These are phyloP conservation scores for Brettanomyces nanus DNA, from an alignment of 805 yeast species.

Conservation along the genomic window DNA sequence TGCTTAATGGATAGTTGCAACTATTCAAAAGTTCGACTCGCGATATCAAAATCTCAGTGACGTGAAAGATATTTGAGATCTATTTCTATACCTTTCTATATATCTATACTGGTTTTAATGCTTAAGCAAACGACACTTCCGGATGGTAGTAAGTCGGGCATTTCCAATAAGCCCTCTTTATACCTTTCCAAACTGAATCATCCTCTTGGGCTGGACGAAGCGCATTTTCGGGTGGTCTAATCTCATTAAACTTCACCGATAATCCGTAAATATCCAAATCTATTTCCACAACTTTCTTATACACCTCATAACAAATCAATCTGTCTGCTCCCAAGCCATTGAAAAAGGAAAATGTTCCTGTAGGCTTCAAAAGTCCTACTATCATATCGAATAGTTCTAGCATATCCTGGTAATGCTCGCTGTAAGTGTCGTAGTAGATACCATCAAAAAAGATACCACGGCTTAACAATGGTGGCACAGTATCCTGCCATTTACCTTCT, in stretches of 20 bases:
- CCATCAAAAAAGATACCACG: slow-evolving; percentile 77
- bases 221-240: slow-evolving; percentile 38
- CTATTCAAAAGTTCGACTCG: too few relatives aligned
- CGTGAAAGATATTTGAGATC: too few relatives aligned
- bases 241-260: slow-evolving; percentile 43
- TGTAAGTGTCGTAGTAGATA: slow-evolving; percentile 87
- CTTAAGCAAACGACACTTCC: slow-evolving; percentile 37
- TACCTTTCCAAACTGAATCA: slow-evolving; percentile 49
- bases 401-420: slow-evolving; percentile 89
- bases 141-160: slow-evolving; percentile 66
- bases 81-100: too few relatives aligned
- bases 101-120: too few relatives aligned
- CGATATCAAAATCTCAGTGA: too few relatives aligned
- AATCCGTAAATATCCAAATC: slow-evolving; percentile 79
- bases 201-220: slow-evolving; percentile 27
- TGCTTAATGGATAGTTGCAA: too few relatives aligned
- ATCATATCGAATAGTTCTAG: slow-evolving; percentile 62
- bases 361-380: slow-evolving; percentile 75
- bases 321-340: slow-evolving; percentile 86
- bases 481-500: slow-evolving; percentile 92
- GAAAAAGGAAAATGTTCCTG: slow-evolving; percentile 83
- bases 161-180: slow-evolving; percentile 58
- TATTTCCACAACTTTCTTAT: slow-evolving; percentile 69
- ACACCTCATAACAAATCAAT: slow-evolving; percentile 71
- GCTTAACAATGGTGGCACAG: slow-evolving; percentile 55